Conservation (phyloP, 2,329 filamentous ascomycete species). For the Pseudogymnoascus pannorum region DNA sequence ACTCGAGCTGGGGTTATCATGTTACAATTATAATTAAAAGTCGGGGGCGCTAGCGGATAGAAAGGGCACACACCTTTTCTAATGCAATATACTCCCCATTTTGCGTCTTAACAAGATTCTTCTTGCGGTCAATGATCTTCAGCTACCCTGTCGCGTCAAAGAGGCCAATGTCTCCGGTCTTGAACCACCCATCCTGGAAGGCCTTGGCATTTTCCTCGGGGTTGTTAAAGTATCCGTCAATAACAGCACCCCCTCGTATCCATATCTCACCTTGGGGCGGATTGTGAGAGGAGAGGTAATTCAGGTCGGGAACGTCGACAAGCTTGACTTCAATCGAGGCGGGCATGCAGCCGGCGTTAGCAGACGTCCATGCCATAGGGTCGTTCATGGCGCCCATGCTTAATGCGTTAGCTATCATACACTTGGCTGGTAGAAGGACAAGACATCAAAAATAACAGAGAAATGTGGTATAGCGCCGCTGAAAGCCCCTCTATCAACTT, state of each 20-base stretch:
- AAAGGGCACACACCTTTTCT: conserved; percentile 48
- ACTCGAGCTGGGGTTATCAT: conserved; percentile 60
- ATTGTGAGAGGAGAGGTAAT: conserved; percentile 62
- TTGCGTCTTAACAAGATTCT: conserved; percentile 94
- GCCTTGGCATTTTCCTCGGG: conserved; percentile 74
- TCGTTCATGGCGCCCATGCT: conserved; percentile 72
- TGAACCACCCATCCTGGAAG: conserved; percentile 92
- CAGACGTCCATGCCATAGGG: conserved; percentile 74
- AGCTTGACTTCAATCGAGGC: conserved; percentile 81
- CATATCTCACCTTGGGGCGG: conserved; percentile 89
- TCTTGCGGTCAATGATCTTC: conserved; percentile 88
- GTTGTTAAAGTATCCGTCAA: conserved; percentile 75
- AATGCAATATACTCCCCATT: conserved; percentile 96
- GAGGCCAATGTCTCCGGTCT: conserved; percentile 91
- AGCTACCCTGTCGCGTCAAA: conserved; percentile 75
- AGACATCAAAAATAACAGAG: no score
- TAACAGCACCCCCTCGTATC: conserved; percentile 71
- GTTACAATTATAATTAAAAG: no score
- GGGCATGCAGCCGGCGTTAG: conserved; percentile 70
- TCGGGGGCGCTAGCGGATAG: no score
- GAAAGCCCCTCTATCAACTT: no score
- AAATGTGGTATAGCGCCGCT: no score
- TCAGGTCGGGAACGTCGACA: conserved; percentile 82
- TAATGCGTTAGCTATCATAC: neutral
- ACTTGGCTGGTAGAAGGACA: no score